These are phyloP conservation scores for Pharnaceum exiguum DNA, from an alignment of 148 eudicot species.

Conservation along the genomic window DNA sequence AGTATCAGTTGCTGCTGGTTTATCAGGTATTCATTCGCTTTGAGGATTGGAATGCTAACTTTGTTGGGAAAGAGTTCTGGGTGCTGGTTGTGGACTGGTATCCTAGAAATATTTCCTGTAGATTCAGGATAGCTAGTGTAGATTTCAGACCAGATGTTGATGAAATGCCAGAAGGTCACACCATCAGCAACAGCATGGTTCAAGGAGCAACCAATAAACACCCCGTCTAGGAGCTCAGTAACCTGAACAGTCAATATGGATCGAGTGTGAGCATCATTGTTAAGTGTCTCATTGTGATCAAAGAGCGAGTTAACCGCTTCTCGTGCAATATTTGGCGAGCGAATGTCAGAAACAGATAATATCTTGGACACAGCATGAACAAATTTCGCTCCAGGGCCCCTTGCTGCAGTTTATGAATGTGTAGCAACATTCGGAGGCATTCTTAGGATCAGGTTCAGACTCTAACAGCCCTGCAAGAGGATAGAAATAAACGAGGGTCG, in stretches of 20 bases:
- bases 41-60: background rate
- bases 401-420: slow-evolving; percentile 9
- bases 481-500: slow-evolving; percentile 12
- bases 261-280: slow-evolving; percentile 26
- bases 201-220: slow-evolving; percentile 46
- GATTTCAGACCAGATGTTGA: slow-evolving; percentile 37
- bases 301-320: slow-evolving; percentile 22
- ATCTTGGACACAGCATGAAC: background rate
- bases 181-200: slow-evolving; percentile 47
- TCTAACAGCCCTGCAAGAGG: background rate
- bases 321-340: slow-evolving; percentile 2
- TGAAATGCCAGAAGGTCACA: slow-evolving; percentile 49
- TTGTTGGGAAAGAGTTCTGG: too few relatives aligned
- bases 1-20: slow-evolving; percentile 26
- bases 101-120: too few relatives aligned
- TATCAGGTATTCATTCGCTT: background rate
- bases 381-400: slow-evolving; percentile 10
- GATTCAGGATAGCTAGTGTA: slow-evolving; percentile 2
- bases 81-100: background rate
- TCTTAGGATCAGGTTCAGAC: background rate
- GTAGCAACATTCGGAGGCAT: background rate
- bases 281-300: slow-evolving; percentile 5
- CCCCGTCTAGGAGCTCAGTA: slow-evolving; percentile 40
- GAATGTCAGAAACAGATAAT: background rate
- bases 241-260: slow-evolving; percentile 41